A percentile compares a stretch with the other conserved stretches of the same genome.
These are phyloP conservation scores for Pyronema omphalodes DNA, from an alignment of 495 filamentous ascomycete genomes.

Conservation along the genomic window DNA sequence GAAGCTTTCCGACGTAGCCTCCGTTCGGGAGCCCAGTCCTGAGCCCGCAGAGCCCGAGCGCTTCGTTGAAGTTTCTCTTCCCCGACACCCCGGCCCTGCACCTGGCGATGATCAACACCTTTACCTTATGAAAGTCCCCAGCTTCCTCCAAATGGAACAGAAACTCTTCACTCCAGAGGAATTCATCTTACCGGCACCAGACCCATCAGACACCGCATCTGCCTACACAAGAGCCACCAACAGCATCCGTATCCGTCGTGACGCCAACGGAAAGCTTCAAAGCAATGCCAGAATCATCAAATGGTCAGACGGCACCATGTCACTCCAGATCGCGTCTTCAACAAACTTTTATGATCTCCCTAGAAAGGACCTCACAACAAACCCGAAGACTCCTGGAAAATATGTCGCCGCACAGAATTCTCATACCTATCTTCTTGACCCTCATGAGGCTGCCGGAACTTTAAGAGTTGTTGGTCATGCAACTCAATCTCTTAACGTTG, in stretches of 20 bases:
- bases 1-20: constrained; percentile 43
- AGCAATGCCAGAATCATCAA: constrained; percentile 54
- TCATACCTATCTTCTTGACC: constrained; percentile 50
- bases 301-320: constrained; percentile 59
- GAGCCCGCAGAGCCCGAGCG: constrained; percentile 28
- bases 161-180: constrained; percentile 44
- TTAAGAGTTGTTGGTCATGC: constrained; percentile 49
- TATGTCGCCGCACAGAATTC: constrained; percentile 46
- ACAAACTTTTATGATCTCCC: constrained; percentile 47
- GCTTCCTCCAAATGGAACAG: constrained; percentile 44
- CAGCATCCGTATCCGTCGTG: constrained; percentile 51
- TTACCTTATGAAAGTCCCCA: constrained; percentile 49
- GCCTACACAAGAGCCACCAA: constrained; percentile 47
- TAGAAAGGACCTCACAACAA: constrained; percentile 39
- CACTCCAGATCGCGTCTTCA: constrained; percentile 50
- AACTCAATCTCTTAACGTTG: constrained; percentile 42
- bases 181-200: constrained; percentile 39
- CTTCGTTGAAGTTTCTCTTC: constrained; percentile 36
- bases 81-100: constrained; percentile 40
- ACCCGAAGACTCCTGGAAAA: constrained; percentile 28
- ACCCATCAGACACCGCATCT: constrained; percentile 27
- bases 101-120: constrained; percentile 44
- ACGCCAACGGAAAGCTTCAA: constrained; percentile 41
- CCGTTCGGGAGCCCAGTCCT: constrained; percentile 32
- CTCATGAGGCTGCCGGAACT: constrained; percentile 37